phyloP scores from a whole-genome alignment of 805 yeast species.

The Debaryomyces tyrocola region DNA sequence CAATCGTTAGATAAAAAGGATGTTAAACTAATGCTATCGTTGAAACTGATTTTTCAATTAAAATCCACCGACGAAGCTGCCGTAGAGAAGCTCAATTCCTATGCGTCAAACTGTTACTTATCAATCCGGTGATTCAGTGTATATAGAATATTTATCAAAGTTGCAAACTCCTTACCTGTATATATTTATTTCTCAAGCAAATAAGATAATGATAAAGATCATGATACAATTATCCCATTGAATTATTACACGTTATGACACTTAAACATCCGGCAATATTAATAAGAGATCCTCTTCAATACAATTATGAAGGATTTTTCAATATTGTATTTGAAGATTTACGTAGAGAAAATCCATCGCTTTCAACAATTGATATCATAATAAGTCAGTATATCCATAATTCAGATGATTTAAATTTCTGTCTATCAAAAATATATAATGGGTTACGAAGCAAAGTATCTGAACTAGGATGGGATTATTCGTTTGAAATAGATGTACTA shows the following conservation, averaged over 20 bases:
- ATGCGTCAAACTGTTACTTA: slow-evolving; percentile 11
- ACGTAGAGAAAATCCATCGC: neutral
- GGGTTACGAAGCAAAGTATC: slow-evolving; percentile 21
- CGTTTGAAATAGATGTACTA: slow-evolving; percentile 28
- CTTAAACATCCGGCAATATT: slow-evolving; percentile 8
- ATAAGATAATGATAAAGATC: too few relatives aligned
- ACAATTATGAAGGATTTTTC: slow-evolving; percentile 12
- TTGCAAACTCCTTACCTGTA: neutral
- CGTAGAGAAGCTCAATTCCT: slow-evolving; percentile 10
- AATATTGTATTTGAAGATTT: slow-evolving; percentile 2
- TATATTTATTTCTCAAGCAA: neutral
- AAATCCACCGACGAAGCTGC: slow-evolving; percentile 11
- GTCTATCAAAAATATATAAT: slow-evolving; percentile 30
- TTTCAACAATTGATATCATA: slow-evolving; percentile 22
- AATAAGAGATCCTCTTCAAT: slow-evolving; percentile 12
- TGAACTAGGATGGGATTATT: slow-evolving; percentile 19
- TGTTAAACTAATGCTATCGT: slow-evolving; percentile 15
- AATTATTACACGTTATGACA: neutral
- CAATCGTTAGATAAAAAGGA: slow-evolving; percentile 14
- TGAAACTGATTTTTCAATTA: slow-evolving; percentile 18
- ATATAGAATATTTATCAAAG: neutral
- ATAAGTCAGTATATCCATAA: slow-evolving; percentile 18
- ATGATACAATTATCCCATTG: too few relatives aligned
- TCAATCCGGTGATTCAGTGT: slow-evolving; percentile 1
- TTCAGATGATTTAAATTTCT: slow-evolving; percentile 22